Percentiles rank a stretch among this genome's conserved stretches.
These are phyloP conservation scores for Orbilia oligospora DNA, from an alignment of 2,329 filamentous ascomycete genomes.

Conservation along the genomic window DNA sequence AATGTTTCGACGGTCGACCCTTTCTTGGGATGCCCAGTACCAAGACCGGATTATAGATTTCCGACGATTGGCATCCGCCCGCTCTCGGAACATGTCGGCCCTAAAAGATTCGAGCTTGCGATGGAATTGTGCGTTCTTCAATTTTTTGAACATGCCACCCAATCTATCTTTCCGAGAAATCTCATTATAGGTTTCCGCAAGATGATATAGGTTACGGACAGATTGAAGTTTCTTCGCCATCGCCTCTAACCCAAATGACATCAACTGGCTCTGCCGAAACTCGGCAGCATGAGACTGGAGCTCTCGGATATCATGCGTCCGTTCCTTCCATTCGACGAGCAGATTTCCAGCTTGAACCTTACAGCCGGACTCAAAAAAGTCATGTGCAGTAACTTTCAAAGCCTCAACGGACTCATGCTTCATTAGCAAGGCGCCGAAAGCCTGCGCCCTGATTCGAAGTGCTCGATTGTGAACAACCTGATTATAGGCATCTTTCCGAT, in stretches of 20 bases:
- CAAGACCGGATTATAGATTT: constrained; percentile 45
- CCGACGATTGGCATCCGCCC: constrained; percentile 41
- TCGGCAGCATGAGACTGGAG: constrained; percentile 37
- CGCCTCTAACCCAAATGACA: constrained; percentile 16
- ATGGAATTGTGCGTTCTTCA: constrained; percentile 49
- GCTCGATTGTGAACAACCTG: constrained; percentile 36
- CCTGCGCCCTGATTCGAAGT: constrained; percentile 40
- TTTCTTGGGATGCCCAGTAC: constrained; percentile 43
- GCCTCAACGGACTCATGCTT: constrained; percentile 33
- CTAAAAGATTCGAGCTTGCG: constrained; percentile 46
- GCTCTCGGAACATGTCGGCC: constrained; percentile 49
- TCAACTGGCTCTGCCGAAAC: constrained; percentile 34
- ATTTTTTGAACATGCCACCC: constrained; percentile 36
- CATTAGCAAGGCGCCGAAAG: constrained; percentile 33
- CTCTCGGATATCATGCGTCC: constrained; percentile 12
- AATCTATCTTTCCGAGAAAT: constrained; percentile 54
- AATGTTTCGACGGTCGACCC: constrained; percentile 39
- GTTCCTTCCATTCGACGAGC: constrained; percentile 38
- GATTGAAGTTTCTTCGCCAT: constrained; percentile 39
- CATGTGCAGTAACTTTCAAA: constrained; percentile 33
- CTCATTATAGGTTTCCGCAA: constrained; percentile 56
- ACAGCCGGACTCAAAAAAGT: constrained; percentile 55
- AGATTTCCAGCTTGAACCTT: constrained; percentile 43
- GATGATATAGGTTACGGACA: constrained; percentile 47
- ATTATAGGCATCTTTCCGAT: constrained; percentile 56